Percentiles rank a stretch among this genome's conserved stretches.
These are phyloP conservation scores for Daldinia loculata DNA, from an alignment of 495 filamentous ascomycete genomes.

Conservation along the genomic window DNA sequence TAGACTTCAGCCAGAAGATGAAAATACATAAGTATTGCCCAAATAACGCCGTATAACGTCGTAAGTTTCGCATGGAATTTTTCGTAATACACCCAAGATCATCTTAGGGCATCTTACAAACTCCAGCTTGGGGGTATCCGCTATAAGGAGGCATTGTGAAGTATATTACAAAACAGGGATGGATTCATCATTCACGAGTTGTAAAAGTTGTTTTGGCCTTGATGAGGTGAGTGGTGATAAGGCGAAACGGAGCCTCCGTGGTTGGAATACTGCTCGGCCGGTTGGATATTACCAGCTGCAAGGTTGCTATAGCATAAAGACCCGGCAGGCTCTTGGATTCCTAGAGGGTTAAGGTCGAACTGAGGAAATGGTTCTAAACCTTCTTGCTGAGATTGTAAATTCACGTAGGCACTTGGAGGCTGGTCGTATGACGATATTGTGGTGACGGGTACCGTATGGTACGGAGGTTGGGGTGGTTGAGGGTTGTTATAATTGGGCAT, in stretches of 20 bases:
- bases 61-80: slow-evolving; percentile 9
- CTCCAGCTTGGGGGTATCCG: slow-evolving; percentile 20
- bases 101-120: slow-evolving; percentile 22
- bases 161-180: slow-evolving; percentile 20
- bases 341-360: slow-evolving; percentile 47
- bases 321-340: slow-evolving; percentile 48
- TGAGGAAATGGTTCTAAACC: slow-evolving; percentile 50
- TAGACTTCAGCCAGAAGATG: neutral
- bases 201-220: slow-evolving; percentile 51
- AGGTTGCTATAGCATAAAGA: slow-evolving; percentile 43
- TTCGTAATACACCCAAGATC: slow-evolving; percentile 2
- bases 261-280: slow-evolving; percentile 47
- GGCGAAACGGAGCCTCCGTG: slow-evolving; percentile 55
- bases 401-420: slow-evolving; percentile 15
- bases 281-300: slow-evolving; percentile 41
- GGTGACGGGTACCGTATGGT: slow-evolving; percentile 36
- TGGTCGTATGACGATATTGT: slow-evolving; percentile 29
- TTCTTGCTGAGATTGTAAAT: slow-evolving; percentile 31
- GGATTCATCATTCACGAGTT: slow-evolving; percentile 30
- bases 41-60: slow-evolving; percentile 33
- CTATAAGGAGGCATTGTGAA: slow-evolving; percentile 29
- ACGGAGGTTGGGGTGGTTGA: slow-evolving; percentile 38
- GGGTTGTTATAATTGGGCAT: slow-evolving; percentile 36
- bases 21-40: slow-evolving; percentile 22
- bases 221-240: slow-evolving; percentile 54